Evolutionary conservation across 192 early-diverging fungal genomes (phyloP), one percentile per base, ranked within the genome.

Genomic region (Podila epigama): DNA sequence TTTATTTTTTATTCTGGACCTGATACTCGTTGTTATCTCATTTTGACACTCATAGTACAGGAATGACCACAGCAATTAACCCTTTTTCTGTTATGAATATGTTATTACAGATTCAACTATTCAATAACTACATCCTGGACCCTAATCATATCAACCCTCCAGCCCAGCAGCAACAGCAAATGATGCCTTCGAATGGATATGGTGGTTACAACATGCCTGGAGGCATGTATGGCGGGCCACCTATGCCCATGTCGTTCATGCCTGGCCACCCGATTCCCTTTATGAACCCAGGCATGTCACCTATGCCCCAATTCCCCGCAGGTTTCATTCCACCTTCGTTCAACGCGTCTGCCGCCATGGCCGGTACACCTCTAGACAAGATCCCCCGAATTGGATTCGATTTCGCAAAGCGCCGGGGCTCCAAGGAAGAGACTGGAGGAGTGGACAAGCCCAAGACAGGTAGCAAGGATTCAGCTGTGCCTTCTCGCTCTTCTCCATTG

Each of bases 81-180:
- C 18, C 0, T 41, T 41, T 28, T 37, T 42, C 16, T 22, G n/a
- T 7, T 8, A 5, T n/a, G 28, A 27, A 18, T 22, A 4, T 15
- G 15, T 22, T 22, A 48, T 48, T 12, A 31, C 66, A 82, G 73
- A 81, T 91, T 20, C 83, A 79, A 9, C 93, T 90, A 57, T 96
- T 92, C 72, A 97, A 99, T 82, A 92, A 90, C 77, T 97, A 92
- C 82, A 92, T 95, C 31, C 70, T 87, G 61, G 96, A 99, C 68
- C 89, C 91, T 5, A 94, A 92, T 63, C 93, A 95, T 48, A 83
- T 91, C 57, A 82, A 82, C 60, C 81, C 81, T 28, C 62, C 77
- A 48, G 75, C 81, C 5, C 66, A 72, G 34, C 69, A 79, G 33
- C 70, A 71, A 39, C 75, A 69, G 15, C 70, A 58, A 27, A 51